phyloP scores from a whole-genome alignment of 495 filamentous ascomycete species.

The Aspergillus cavernicola region DNA sequence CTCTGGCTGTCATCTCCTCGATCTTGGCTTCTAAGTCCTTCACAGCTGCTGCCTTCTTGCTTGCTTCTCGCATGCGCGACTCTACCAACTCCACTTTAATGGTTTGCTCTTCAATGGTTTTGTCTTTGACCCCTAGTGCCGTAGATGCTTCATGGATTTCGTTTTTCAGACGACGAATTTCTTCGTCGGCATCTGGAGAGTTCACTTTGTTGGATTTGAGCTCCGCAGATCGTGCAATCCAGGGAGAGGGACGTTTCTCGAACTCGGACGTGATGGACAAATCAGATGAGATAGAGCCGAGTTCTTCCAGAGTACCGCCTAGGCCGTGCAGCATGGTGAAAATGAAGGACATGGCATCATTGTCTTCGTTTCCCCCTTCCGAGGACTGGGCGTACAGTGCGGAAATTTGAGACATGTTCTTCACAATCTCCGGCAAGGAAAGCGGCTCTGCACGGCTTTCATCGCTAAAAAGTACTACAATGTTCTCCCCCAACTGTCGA shows the following conservation, averaged over 20 bases:
- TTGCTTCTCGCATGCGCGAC: constrained; percentile 53
- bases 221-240: constrained; percentile 77
- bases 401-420: constrained; percentile 56
- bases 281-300: constrained; percentile 69
- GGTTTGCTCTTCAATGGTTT: constrained; percentile 84
- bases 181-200: constrained; percentile 76
- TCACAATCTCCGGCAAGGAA: constrained; percentile 61
- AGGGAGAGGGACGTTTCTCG: constrained; percentile 69
- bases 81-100: constrained; percentile 55
- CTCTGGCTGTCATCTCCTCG: constrained; percentile 53
- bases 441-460: constrained; percentile 68
- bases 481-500: constrained; percentile 60
- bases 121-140: constrained; percentile 79
- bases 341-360: constrained; percentile 66
- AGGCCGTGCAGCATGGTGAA: constrained; percentile 60
- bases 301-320: constrained; percentile 63
- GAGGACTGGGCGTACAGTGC: constrained; percentile 25
- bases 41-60: constrained; percentile 46
- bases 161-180: constrained; percentile 69
- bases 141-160: constrained; percentile 60
- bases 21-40: constrained; percentile 56
- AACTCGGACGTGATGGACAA: constrained; percentile 82
- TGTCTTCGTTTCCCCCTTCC: constrained; percentile 39
- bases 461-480: constrained; percentile 63
- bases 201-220: constrained; percentile 72